Conservation (phyloP, 805 yeast species). For the Huiozyma naganishii region DNA sequence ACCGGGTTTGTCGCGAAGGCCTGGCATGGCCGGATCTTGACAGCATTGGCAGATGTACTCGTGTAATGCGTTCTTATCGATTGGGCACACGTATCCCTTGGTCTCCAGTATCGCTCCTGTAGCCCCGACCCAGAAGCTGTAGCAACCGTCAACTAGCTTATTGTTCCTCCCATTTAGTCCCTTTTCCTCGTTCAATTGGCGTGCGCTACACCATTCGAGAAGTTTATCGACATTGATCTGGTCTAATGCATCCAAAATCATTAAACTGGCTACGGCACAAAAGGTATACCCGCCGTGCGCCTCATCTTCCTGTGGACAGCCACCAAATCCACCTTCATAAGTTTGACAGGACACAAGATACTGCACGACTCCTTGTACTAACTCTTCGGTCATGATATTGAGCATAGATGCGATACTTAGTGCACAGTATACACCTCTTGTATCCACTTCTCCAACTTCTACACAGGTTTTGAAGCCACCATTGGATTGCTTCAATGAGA, state of each 20-base stretch:
- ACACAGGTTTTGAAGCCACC: constrained; percentile 52
- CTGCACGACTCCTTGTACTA: constrained; percentile 39
- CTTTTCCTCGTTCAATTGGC: constrained; percentile 70
- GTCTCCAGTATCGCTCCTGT: constrained; percentile 42
- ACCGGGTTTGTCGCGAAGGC: constrained; percentile 84
- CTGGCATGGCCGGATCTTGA: constrained; percentile 52
- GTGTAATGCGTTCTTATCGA: constrained; percentile 48
- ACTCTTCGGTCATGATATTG: constrained; percentile 49
- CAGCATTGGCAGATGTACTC: constrained; percentile 67
- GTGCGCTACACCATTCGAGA: constrained; percentile 53
- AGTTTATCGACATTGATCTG: constrained; percentile 39
- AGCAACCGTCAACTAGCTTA: constrained; percentile 92
- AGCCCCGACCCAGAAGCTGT: constrained; percentile 93
- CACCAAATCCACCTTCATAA: constrained; percentile 93
- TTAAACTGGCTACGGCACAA: constrained; percentile 68
- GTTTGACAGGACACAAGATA: constrained; percentile 73
- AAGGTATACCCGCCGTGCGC: constrained; percentile 97
- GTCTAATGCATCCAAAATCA: constrained; percentile 34
- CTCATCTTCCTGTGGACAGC: constrained; percentile 61
- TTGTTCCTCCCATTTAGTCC: constrained; percentile 87
- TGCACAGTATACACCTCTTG: constrained; percentile 81
- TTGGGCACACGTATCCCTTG: constrained; percentile 20
- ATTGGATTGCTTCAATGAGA: constrained; percentile 47
- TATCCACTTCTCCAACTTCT: constrained; percentile 66
- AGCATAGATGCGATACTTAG: constrained; percentile 61